phyloP scores from a whole-genome alignment of 1,284 basidiomycete genomes.

The Grifola frondosa region DNA sequence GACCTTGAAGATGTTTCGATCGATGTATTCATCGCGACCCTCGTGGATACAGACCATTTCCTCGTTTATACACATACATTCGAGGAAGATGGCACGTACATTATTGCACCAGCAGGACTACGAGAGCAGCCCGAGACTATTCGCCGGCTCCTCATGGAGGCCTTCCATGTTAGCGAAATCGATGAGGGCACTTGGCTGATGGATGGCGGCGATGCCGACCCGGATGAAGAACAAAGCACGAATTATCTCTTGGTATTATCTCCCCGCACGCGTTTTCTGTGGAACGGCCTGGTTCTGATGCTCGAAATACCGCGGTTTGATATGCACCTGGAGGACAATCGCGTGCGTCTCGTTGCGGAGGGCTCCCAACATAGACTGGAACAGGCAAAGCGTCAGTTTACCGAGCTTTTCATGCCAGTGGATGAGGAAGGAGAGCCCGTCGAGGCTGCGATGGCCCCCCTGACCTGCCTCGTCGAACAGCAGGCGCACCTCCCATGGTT shows the following conservation, averaged over 20 bases:
- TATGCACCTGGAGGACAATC: conserved; percentile 79
- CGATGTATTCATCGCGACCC: conserved; percentile 76
- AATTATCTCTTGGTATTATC: conserved; percentile 86
- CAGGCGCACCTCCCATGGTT: conserved; percentile 91
- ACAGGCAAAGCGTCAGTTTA: conserved; percentile 79
- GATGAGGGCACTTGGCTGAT: conserved; percentile 58
- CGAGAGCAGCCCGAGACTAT: conserved; percentile 83
- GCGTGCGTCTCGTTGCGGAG: conserved; percentile 85
- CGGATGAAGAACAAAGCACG: conserved; percentile 54
- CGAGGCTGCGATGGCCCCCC: conserved; percentile 43
- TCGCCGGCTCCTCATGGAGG: conserved; percentile 79
- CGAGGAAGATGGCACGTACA: conserved; percentile 92
- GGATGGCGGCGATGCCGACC: conserved; percentile 48
- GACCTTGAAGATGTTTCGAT: conserved; percentile 79
- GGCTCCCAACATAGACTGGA: conserved; percentile 79
- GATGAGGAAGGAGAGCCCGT: conserved; percentile 61
- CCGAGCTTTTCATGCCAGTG: conserved; percentile 58
- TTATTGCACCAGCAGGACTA: conserved; percentile 85
- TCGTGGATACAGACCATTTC: conserved; percentile 90
- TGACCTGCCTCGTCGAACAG: conserved; percentile 73
- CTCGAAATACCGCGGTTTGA: conserved; percentile 70
- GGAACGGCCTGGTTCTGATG: conserved; percentile 89
- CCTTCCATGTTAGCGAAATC: conserved; percentile 75
- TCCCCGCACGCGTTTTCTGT: conserved; percentile 86
- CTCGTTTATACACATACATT: conserved; percentile 90